Conservation (phyloP, 2,329 filamentous ascomycete genomes). For the Ophiocordyceps camponoti-leonardi region DNA sequence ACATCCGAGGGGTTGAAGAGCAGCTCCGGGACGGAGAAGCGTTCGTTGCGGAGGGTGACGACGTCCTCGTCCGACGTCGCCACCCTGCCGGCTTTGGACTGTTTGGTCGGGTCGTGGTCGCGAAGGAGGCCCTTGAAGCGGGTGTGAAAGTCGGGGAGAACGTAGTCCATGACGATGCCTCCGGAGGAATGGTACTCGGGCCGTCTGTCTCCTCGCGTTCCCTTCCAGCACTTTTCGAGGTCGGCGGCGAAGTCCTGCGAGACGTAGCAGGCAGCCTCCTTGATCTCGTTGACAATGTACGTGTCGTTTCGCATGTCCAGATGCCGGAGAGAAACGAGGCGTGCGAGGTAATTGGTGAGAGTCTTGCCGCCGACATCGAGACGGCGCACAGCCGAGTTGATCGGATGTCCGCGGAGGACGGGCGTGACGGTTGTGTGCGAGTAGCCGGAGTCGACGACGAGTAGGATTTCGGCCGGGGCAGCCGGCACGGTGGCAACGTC, state of each 20-base stretch:
- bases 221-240: constrained; percentile 74
- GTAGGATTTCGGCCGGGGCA: constrained; percentile 58
- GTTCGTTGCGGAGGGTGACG: constrained; percentile 76
- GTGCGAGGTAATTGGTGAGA: constrained; percentile 81
- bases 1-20: constrained; percentile 78
- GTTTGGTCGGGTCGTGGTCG: constrained; percentile 55
- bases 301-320: constrained; percentile 93
- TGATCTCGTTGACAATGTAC: constrained; percentile 89
- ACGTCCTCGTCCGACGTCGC: constrained; percentile 47
- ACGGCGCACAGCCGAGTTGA: constrained; percentile 67
- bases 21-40: constrained; percentile 78
- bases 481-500: constrained; percentile 21
- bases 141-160: constrained; percentile 63
- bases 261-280: constrained; percentile 76
- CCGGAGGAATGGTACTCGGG: constrained; percentile 29
- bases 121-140: constrained; percentile 49
- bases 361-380: constrained; percentile 88
- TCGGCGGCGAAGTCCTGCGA: constrained; percentile 60
- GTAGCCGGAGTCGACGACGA: constrained; percentile 83
- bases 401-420: constrained; percentile 59
- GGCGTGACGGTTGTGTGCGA: constrained; percentile 87
- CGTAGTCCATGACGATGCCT: constrained; percentile 72
- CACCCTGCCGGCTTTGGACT: constrained; percentile 32
- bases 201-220: constrained; percentile 41
- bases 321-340: constrained; percentile 75